A percentile compares a stretch with the other conserved stretches of the same genome.
phyloP scores from a whole-genome alignment of 2,329 filamentous ascomycete species.

The Sporothrix dimorphospora region DNA sequence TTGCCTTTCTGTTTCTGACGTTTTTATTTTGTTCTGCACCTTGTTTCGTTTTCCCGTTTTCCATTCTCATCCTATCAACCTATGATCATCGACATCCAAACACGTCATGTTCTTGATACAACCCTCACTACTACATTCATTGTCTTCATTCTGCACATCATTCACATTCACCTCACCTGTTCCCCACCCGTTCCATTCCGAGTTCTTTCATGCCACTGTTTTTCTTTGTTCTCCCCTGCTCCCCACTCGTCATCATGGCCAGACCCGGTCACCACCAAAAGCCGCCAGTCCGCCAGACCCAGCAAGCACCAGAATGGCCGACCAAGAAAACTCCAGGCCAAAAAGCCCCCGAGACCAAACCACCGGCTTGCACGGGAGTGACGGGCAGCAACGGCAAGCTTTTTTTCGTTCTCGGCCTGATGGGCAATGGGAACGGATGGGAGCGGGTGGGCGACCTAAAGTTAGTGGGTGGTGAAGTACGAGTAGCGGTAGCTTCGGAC shows the following conservation, averaged over 20 bases:
- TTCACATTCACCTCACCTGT: background rate
- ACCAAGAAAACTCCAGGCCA: background rate
- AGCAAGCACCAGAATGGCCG: background rate
- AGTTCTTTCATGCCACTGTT: background rate
- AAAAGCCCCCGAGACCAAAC: background rate
- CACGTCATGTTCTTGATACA: background rate
- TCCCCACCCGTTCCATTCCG: background rate
- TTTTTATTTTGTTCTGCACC: background rate
- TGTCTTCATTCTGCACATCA: background rate
- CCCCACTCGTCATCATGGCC: conserved; percentile 8
- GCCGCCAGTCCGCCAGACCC: background rate
- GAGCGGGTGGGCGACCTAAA: conserved; percentile 10
- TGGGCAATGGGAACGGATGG: conserved; percentile 1
- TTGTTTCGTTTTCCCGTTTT: background rate
- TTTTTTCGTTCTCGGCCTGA: background rate
- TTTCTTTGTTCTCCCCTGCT: conserved; percentile 7
- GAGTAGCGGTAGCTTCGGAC: background rate
- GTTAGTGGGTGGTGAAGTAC: conserved; percentile 9
- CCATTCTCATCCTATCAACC: background rate
- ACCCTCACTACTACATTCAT: background rate
- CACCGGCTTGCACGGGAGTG: conserved; percentile 19
- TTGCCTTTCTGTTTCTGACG: background rate
- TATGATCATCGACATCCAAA: background rate
- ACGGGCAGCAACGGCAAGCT: conserved; percentile 18
- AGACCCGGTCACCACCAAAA: conserved; percentile 16